These are phyloP conservation scores for Fibroporia radiculosa DNA, from an alignment of 768 basidiomycete species.

Conservation along the genomic window DNA sequence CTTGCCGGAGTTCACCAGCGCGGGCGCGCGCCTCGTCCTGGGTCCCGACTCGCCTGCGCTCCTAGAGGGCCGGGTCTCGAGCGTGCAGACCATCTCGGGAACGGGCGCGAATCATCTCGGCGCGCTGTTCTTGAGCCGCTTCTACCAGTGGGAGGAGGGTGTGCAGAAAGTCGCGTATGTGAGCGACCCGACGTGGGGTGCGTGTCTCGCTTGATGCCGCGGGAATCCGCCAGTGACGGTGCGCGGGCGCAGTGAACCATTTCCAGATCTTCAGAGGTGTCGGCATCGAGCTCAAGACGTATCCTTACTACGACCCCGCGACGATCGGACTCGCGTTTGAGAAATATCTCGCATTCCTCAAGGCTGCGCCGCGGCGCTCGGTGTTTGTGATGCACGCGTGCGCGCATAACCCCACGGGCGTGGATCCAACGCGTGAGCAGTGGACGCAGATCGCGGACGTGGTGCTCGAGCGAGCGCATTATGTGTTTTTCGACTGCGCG, in stretches of 20 bases:
- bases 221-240: background rate
- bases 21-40: slow-evolving; percentile 78
- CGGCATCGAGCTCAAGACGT: slow-evolving; percentile 77
- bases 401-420: slow-evolving; percentile 96
- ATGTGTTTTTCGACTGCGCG: slow-evolving; percentile 90
- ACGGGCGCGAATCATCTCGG: slow-evolving; percentile 95
- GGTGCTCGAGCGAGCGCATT: slow-evolving; percentile 69
- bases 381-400: slow-evolving; percentile 90
- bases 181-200: slow-evolving; percentile 94
- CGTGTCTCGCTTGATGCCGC: slow-evolving; percentile 21
- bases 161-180: slow-evolving; percentile 68
- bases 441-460: slow-evolving; percentile 74
- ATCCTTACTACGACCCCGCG: slow-evolving; percentile 90
- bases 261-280: slow-evolving; percentile 87
- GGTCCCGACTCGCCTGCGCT: slow-evolving; percentile 67
- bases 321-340: slow-evolving; percentile 82
- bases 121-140: slow-evolving; percentile 76
- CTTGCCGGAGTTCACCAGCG: slow-evolving; percentile 70
- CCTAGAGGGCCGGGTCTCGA: slow-evolving; percentile 60
- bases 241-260: slow-evolving; percentile 62
- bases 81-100: slow-evolving; percentile 91
- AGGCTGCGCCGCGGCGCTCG: slow-evolving; percentile 63
- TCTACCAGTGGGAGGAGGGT: slow-evolving; percentile 55
- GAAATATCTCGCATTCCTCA: slow-evolving; percentile 54
- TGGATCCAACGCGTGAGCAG: slow-evolving; percentile 85